Conservation (phyloP, 441 rosid species). For the Syzygium syzygioides region DNA sequence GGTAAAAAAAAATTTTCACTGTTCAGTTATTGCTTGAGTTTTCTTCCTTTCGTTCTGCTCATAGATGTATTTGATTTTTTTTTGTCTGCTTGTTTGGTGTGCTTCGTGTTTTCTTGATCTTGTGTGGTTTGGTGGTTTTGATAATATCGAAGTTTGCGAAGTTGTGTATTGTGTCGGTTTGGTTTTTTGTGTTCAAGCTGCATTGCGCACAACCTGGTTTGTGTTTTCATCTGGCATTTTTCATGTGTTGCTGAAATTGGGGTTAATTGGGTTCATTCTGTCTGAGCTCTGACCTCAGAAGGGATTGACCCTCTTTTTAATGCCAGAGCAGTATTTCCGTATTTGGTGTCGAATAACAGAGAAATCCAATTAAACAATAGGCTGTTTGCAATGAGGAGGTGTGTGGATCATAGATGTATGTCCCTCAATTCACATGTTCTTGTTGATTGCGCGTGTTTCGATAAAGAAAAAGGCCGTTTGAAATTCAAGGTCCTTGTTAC, state of each 20-base stretch:
- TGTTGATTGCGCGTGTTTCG: neutral
- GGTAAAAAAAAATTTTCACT: slow-evolving; percentile 20
- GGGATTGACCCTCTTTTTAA: neutral
- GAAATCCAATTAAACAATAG: neutral
- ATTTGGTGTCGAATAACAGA: neutral
- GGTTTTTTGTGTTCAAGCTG: neutral
- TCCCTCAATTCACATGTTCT: neutral
- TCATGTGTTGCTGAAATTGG: neutral
- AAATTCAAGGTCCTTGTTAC: neutral
- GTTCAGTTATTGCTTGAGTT: neutral
- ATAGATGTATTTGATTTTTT: neutral
- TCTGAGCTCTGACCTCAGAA: neutral
- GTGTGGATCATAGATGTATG: neutral
- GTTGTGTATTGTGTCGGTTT: neutral
- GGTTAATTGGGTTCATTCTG: neutral
- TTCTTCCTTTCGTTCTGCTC: neutral
- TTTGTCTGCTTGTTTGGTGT: neutral
- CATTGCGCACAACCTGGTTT: neutral
- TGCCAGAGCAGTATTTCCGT: neutral
- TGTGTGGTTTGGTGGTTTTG: neutral
- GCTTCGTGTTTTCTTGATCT: neutral
- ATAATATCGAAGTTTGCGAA: neutral
- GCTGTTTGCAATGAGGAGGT: neutral
- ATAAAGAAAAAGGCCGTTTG: neutral
- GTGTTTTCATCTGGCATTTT: neutral